phyloP scores from a whole-genome alignment of 2,329 filamentous ascomycete species.

The Emmonsia crescens region DNA sequence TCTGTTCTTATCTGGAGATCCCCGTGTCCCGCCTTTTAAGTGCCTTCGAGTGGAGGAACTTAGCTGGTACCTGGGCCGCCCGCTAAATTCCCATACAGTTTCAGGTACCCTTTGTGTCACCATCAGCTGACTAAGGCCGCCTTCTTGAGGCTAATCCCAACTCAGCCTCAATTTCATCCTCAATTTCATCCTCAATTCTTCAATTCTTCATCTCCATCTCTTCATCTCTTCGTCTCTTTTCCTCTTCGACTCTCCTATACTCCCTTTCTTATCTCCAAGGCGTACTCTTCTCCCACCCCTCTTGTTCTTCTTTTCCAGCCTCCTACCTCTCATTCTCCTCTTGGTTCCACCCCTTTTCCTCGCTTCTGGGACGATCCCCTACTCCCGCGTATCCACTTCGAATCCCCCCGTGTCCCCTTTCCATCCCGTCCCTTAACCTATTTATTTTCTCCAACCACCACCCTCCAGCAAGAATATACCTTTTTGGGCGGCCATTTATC shows the following conservation, averaged over 20 bases:
- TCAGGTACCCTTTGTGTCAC: not conserved
- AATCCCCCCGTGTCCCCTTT: not conserved
- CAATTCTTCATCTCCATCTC: not conserved
- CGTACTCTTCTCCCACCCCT: not conserved
- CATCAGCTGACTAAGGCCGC: not conserved
- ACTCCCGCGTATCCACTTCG: not conserved
- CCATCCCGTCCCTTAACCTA: not conserved
- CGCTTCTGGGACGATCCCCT: not conserved
- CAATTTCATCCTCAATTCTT: not conserved
- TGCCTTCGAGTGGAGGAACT: not conserved
- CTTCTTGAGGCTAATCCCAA: not conserved
- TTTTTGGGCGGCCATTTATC: not conserved
- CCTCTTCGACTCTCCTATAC: not conserved
- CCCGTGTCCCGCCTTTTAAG: not conserved
- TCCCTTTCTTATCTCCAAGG: too few species aligned
- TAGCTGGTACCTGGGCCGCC: not conserved
- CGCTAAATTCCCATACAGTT: not conserved
- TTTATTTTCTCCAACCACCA: not conserved
- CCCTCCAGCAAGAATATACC: not conserved
- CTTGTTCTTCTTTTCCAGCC: not conserved
- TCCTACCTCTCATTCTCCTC: not conserved
- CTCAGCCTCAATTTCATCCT: not conserved
- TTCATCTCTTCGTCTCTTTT: not conserved
- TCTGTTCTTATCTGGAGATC: too few species aligned
- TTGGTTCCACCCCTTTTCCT: not conserved